Base-by-base conservation (phyloP, 129 eudicot genomes). In the Chrysanthemum makinoi region DNA sequence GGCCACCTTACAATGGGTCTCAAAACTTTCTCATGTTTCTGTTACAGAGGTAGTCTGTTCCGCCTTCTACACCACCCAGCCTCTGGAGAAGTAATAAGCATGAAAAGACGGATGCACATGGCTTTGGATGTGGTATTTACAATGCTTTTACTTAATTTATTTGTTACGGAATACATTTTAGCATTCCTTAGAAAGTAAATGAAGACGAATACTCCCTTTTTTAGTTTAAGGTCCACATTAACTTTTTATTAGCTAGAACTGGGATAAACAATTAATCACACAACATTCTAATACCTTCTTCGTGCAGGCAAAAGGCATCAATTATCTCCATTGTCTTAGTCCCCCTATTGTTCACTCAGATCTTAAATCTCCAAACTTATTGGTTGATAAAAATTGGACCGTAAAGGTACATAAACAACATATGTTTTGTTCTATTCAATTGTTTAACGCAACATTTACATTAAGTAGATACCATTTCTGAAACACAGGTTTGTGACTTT, bases 281-380 rank as follows among this genome's bases (percentile, higher is more conserved):
- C 6, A 75, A 65, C 72, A 7, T 19, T 53, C 14, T 75, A 12
- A 66, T 24, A 8, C 35, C 19, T 70, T 22, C 43, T 69, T 2
- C 14, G 17, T 84, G 64, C 77, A 94, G 99, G 99, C 96, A 48
- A 94, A 94, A 80, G 97, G 96, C 49, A 83, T 94, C 66, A 94
- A 94, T 75, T 94, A 94, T 72, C 96, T 94, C 76, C 99, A 94
- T 75, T 76, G 86, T 60, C 96, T 81, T 67, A 83, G 39, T 67
- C 99, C 99, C 20, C 94, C 99, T 16, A 81, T 94, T 18, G 99
- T 94, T 51, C 99, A 94, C 73, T 84, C 96, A 87, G 99, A 94
- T 77, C 91, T 94, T 14, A 94, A 94, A 77, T 87, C 99, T 62
- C 99, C 96, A 48, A 94, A 94, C 72, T 75, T 94, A 73, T 77